Conservation (phyloP, 192 early-diverging fungal genomes). For the Haplosporangium gracile region DNA sequence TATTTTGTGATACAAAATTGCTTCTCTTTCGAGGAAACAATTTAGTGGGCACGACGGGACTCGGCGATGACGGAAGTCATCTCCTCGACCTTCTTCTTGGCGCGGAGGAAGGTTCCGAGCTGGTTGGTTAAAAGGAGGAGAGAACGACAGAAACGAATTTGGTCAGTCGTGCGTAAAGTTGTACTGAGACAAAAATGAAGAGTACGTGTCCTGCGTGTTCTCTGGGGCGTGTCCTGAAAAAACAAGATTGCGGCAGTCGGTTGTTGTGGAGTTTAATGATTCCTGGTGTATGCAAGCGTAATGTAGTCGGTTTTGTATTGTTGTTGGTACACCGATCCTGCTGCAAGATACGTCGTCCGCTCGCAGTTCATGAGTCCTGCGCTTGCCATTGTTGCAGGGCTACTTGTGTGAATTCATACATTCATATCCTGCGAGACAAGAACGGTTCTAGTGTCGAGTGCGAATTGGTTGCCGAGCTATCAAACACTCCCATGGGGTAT, state of each 20-base stretch:
- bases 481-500: too few relatives aligned
- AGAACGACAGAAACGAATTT: neutral
- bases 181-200: neutral
- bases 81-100: slow-evolving; percentile 99
- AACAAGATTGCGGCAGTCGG: neutral
- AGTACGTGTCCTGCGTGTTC: too few relatives aligned
- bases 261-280: neutral
- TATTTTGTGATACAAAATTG: neutral
- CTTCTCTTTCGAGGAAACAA: neutral
- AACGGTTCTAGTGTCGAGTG: too few relatives aligned
- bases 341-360: too few relatives aligned
- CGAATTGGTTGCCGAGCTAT: too few relatives aligned
- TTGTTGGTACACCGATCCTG: too few relatives aligned
- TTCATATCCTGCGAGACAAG: too few relatives aligned
- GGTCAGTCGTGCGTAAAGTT: neutral
- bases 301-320: too few relatives aligned
- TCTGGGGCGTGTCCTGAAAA: neutral
- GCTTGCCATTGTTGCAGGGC: too few relatives aligned
- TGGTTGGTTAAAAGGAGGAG: slow-evolving; percentile 37
- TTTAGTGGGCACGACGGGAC: slow-evolving; percentile 81
- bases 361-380: too few relatives aligned
- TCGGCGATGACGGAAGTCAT: slow-evolving; percentile 93
- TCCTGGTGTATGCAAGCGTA: too few relatives aligned
- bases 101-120: slow-evolving; percentile 96
- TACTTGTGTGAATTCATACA: too few relatives aligned